Conservation (phyloP, 2,329 filamentous ascomycete genomes). For the Pseudogymnoascus sp. region DNA sequence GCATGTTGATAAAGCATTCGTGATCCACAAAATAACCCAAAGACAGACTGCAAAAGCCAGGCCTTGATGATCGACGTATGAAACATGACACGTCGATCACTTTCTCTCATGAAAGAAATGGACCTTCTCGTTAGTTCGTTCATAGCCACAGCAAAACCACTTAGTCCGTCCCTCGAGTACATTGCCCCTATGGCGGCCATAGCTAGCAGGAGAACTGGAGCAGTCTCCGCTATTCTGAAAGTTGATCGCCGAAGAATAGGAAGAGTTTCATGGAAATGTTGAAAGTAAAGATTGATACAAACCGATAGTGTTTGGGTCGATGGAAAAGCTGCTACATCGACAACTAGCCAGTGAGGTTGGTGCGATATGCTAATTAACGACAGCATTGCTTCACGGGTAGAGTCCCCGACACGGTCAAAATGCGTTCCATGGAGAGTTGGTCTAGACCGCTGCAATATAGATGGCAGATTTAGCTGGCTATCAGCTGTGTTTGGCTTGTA, state of each 20-base stretch:
- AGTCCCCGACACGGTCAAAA: conserved; percentile 12
- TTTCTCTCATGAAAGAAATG: conserved; percentile 15
- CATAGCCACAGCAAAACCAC: conserved; percentile 13
- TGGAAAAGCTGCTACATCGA: conserved; percentile 14
- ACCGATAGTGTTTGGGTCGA: conserved; percentile 14
- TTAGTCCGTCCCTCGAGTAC: conserved; percentile 13
- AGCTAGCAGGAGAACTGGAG: neutral
- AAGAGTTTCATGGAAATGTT: conserved; percentile 16
- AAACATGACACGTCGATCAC: conserved; percentile 16
- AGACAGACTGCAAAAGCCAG: conserved; percentile 15
- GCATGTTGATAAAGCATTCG: conserved; percentile 17
- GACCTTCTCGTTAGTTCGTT: conserved; percentile 15
- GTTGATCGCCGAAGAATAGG: conserved; percentile 15
- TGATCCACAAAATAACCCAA: conserved; percentile 16
- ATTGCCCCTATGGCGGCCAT: conserved; percentile 16
- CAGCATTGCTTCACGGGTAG: conserved; percentile 13
- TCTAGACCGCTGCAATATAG: conserved; percentile 11
- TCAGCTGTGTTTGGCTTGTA: conserved; percentile 15
- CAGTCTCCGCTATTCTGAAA: conserved; percentile 18
- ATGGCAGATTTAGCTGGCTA: conserved; percentile 12
- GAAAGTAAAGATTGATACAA: conserved; percentile 16
- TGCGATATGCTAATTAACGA: conserved; percentile 13
- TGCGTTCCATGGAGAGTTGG: conserved; percentile 11
- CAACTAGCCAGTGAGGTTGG: conserved; percentile 14
- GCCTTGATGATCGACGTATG: conserved; percentile 14